phyloP scores from a whole-genome alignment of 2,329 filamentous ascomycete species.

The Trichoderma cornu-damae region DNA sequence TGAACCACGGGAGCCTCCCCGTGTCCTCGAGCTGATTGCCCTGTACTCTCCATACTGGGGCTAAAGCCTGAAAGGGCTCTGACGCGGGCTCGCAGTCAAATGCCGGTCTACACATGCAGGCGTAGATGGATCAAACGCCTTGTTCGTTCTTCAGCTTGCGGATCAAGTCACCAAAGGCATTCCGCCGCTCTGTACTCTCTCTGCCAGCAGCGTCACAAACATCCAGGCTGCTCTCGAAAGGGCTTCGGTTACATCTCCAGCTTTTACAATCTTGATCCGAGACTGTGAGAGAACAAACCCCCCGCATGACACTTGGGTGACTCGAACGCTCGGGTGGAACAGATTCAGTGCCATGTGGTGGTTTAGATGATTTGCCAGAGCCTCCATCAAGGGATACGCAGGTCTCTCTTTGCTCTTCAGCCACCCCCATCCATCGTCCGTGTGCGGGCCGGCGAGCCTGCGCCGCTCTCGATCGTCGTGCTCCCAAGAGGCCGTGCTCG shows the following conservation, averaged over 20 bases:
- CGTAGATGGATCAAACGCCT: no score
- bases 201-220: slow-evolving; percentile 35
- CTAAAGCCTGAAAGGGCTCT: neutral
- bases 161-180: slow-evolving; percentile 4
- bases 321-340: slow-evolving; percentile 50
- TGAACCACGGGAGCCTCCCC: neutral
- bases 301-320: slow-evolving; percentile 50
- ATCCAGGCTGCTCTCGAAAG: slow-evolving; percentile 35
- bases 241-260: slow-evolving; percentile 29
- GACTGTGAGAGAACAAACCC: slow-evolving; percentile 52
- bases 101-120: neutral
- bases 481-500: slow-evolving; percentile 26
- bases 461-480: slow-evolving; percentile 37
- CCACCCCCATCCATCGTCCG: slow-evolving; percentile 53
- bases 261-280: slow-evolving; percentile 44
- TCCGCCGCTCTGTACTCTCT: slow-evolving; percentile 30
- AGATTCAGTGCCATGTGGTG: slow-evolving; percentile 52
- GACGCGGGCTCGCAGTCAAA: neutral
- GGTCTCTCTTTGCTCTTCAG: slow-evolving; percentile 25
- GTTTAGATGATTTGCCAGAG: slow-evolving; percentile 45
- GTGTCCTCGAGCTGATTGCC: neutral
- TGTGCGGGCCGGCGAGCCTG: slow-evolving; percentile 42
- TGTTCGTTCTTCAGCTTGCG: neutral
- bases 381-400: slow-evolving; percentile 43
- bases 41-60: no score